These are phyloP conservation scores for Aspergillus tanneri DNA, from an alignment of 2,329 filamentous ascomycete genomes.

Conservation along the genomic window DNA sequence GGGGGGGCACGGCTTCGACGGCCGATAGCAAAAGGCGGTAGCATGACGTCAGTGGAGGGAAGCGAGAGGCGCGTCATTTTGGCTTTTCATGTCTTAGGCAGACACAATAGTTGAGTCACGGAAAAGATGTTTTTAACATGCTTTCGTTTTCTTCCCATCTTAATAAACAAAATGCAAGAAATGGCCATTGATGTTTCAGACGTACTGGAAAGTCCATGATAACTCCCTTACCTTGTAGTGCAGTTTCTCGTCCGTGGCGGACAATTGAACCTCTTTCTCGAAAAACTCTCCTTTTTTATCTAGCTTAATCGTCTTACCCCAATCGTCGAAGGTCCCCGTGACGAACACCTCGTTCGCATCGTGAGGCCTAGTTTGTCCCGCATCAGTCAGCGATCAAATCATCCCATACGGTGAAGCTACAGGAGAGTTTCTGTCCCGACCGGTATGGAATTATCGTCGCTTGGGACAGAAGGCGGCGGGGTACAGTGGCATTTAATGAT, in stretches of 20 bases:
- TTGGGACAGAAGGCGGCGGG: neutral
- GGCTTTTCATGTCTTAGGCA: too few relatives aligned
- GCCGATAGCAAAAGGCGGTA: too few relatives aligned
- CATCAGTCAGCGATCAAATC: slow-evolving; percentile 29
- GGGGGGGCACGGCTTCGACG: too few relatives aligned
- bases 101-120: too few relatives aligned
- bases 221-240: slow-evolving; percentile 79
- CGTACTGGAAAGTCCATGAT: slow-evolving; percentile 7
- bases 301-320: slow-evolving; percentile 82
- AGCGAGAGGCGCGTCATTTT: slow-evolving; percentile 26
- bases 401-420: neutral
- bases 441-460: neutral
- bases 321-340: slow-evolving; percentile 93
- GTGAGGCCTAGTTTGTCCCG: slow-evolving; percentile 65
- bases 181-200: too few relatives aligned
- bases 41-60: slow-evolving; percentile 18
- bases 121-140: too few relatives aligned
- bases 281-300: slow-evolving; percentile 72
- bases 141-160: neutral
- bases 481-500: neutral
- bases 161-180: too few relatives aligned
- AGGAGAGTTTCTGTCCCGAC: neutral
- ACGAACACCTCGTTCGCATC: slow-evolving; percentile 85
- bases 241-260: slow-evolving; percentile 67
- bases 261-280: slow-evolving; percentile 75